Conservation (phyloP, 2,329 filamentous ascomycete genomes). For the Xenosphaeropsis pyriputrescens region DNA sequence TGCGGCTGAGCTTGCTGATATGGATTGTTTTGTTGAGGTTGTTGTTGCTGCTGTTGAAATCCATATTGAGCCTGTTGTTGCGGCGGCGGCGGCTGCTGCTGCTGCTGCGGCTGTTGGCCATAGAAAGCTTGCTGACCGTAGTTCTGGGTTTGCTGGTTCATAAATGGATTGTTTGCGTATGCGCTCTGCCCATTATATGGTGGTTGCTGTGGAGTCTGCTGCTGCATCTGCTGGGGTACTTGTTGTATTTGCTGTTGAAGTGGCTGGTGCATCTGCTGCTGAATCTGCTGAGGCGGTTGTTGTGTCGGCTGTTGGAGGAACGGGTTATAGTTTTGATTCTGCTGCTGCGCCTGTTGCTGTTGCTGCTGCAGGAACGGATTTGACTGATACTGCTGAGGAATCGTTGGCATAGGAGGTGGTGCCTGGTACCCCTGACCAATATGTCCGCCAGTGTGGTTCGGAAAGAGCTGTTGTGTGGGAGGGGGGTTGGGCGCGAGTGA, state of each 20-base stretch:
- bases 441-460: slow-evolving; percentile 57
- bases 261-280: not conserved
- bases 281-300: slow-evolving; percentile 5
- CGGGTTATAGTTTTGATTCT: slow-evolving; percentile 11
- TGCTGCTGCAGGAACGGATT: slow-evolving; percentile 7
- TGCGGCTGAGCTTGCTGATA: slow-evolving; percentile 16
- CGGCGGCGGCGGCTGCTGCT: slow-evolving; percentile 8
- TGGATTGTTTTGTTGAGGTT: slow-evolving; percentile 21
- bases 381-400: slow-evolving; percentile 15
- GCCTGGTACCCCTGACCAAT: slow-evolving; percentile 18
- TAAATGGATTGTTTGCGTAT: slow-evolving; percentile 4
- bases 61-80: slow-evolving; percentile 9
- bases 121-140: slow-evolving; percentile 3
- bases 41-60: slow-evolving; percentile 13
- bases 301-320: slow-evolving; percentile 13
- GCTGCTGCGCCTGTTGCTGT: slow-evolving; percentile 1
- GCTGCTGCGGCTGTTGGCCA: slow-evolving; percentile 9
- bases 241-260: slow-evolving; percentile 12
- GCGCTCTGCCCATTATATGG: slow-evolving; percentile 2
- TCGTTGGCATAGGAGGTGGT: slow-evolving; percentile 16
- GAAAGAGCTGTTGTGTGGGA: slow-evolving; percentile 45
- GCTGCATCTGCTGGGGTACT: slow-evolving; percentile 4
- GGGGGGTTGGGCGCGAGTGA: slow-evolving; percentile 34
- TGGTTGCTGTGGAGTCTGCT: slow-evolving; percentile 17
- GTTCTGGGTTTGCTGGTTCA: not conserved